Evolutionary conservation across 176 grass and related monocot species (phyloP), one percentile per base, ranked within the genome.

Genomic region (Bonia amplexicaulis): DNA sequence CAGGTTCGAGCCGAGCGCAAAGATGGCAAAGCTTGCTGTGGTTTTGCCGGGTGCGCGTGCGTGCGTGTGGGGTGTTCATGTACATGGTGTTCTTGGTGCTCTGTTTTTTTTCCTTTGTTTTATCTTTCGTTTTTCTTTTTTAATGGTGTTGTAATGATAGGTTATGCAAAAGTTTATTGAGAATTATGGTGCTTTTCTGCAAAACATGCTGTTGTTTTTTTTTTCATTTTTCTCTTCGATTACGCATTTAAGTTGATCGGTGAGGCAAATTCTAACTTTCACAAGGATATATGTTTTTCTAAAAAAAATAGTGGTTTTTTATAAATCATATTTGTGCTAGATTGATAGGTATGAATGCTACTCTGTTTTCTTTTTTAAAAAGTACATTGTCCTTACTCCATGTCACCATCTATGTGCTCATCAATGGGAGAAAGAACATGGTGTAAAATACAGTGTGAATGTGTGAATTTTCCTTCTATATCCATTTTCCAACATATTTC

Each of bases 81-180:
- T 82, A 73, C 41, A 90, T 78, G 66, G 35, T 72, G 4, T 66
- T 73, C 58, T 69, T 73, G 29, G 16, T 66, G 12, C 23, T 65
- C 7, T 73, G 20, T 51, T 57, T 74, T 0, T 47, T 0, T 40
- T 17, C 25, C 0, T 23, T 16, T 12, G 0, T 22, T 6, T 14
- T 20, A n/a, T 19, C 5, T 35, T 10, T 26, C 10, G 17, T 26
- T n/a, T 1, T 11, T 8, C 7, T 22, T 73, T 31, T 47, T n/a
- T 66, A n/a, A n/a, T 72, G 19, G 64, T 90, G 1, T 19, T 83
- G 73, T 87, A 83, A 90, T 66, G 13, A 37, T 68, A 79, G 79
- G 12, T n/a, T 60, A 67, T 58, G 60, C 26, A 68, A n/a, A 9
- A 73, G 23, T 8, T 73, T 61, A 44, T 44, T 54, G 46, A 59